Evolutionary conservation across 2,329 filamentous ascomycete genomes (phyloP).

Genomic region (Calonectria leucothoes): DNA sequence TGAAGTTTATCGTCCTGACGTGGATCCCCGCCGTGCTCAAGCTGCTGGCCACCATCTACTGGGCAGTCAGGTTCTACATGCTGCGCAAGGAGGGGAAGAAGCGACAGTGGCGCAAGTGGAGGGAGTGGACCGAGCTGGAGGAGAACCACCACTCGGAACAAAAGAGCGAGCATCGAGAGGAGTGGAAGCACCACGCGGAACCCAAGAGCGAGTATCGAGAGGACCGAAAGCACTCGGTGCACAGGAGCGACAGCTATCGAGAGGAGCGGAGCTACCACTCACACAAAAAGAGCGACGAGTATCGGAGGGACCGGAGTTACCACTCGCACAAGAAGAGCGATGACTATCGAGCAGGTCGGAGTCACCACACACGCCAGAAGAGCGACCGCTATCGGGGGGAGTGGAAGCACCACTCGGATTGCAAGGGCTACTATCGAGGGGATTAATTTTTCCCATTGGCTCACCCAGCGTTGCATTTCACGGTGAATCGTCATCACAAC

Average conservation of each 20-base stretch:
- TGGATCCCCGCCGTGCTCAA: conserved; percentile 1
- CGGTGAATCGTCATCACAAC: conserved; percentile 1
- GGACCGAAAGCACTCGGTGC: neutral
- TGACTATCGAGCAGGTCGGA: too few species aligned
- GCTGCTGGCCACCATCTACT: conserved; percentile 2
- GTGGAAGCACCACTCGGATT: neutral
- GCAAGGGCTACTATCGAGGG: neutral
- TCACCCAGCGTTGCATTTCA: neutral
- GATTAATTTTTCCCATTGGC: neutral
- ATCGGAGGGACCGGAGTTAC: too few species aligned
- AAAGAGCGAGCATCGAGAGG: neutral
- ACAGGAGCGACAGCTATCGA: too few species aligned
- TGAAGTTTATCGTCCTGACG: conserved; percentile 5
- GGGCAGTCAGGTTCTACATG: neutral
- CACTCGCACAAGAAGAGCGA: neutral
- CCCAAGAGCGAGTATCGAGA: neutral
- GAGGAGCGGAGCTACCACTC: too few species aligned
- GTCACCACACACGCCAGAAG: neutral
- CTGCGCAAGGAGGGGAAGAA: conserved; percentile 7
- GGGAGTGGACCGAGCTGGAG: conserved; percentile 2
- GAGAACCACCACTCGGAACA: neutral
- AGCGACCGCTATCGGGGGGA: too few species aligned
- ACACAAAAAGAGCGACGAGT: neutral
- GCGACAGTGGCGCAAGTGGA: conserved; percentile 10
- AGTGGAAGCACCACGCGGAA: neutral